A percentile compares a stretch with the other conserved stretches of the same genome.
These are phyloP conservation scores for Tricharina praecox DNA, from an alignment of 495 filamentous ascomycete genomes.

Conservation along the genomic window DNA sequence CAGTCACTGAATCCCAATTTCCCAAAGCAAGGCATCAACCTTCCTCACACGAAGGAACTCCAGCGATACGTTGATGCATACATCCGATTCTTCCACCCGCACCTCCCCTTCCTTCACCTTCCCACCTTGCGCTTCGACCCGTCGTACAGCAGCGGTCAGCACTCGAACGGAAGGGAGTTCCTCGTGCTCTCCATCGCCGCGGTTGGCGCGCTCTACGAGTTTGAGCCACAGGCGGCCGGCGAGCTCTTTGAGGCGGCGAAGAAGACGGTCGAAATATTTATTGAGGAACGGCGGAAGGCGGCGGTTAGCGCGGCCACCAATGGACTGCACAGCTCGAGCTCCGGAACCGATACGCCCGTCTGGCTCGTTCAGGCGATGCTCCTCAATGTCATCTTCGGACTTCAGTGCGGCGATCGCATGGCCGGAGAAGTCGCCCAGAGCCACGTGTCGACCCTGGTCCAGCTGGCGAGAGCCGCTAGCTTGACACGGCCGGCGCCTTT, in stretches of 20 bases:
- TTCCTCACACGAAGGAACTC: conserved; percentile 82
- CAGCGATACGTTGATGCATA: conserved; percentile 86
- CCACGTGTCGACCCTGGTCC: conserved; percentile 79
- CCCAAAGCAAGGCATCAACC: conserved; percentile 32
- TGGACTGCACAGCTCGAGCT: conserved; percentile 36
- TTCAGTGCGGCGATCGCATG: conserved; percentile 83
- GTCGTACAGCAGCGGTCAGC: conserved; percentile 43
- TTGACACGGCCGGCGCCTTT: conserved; percentile 38
- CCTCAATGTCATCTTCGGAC: conserved; percentile 87
- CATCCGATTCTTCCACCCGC: conserved; percentile 86
- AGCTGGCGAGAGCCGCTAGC: conserved; percentile 73
- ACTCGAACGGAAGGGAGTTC: conserved; percentile 66
- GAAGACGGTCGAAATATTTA: conserved; percentile 82
- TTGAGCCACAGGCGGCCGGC: conserved; percentile 59
- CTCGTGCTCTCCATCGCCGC: conserved; percentile 90
- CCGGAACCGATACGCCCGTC: conserved; percentile 45
- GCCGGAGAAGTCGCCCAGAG: conserved; percentile 81
- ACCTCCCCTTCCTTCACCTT: conserved; percentile 83
- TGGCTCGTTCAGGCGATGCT: conserved; percentile 99
- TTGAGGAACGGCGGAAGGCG: conserved; percentile 82
- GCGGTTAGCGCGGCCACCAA: conserved; percentile 56
- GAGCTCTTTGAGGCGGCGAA: conserved; percentile 86
- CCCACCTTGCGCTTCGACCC: conserved; percentile 84
- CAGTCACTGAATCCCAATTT: conserved; percentile 28
- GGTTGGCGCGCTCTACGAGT: conserved; percentile 88